Evolutionary conservation across 768 basidiomycete genomes (phyloP), one percentile per base, ranked within the genome.

Genomic region (Cystofilobasidium bisporidii): DNA sequence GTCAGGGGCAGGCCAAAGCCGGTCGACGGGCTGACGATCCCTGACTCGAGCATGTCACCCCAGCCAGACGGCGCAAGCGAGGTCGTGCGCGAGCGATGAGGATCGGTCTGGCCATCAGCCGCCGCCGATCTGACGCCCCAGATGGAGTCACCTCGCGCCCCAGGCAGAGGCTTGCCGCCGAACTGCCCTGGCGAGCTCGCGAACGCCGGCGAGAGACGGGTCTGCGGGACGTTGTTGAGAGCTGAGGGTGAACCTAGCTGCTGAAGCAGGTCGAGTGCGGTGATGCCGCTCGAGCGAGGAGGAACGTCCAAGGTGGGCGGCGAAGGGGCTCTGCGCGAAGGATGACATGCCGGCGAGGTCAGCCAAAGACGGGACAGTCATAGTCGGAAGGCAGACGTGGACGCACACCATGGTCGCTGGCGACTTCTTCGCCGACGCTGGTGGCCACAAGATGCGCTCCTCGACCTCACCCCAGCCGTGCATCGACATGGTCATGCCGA

Each of bases 401-500:
- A 56, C 53, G 26, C 53, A 56, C 53, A 8, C 6, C 53, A 32
- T 12, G 20, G 18, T 17, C 8, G n/a, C 53, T 6, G 53, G 2
- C 8, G 53, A 17, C 53, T 56, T 56, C 4, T 18, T 9, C 5
- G 53, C 53, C 15, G 53, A 56, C 5, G 53, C 53, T 1, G 53
- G 53, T 30, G 53, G 53, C 53, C 53, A 56, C 18, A 56, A 15
- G 53, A 56, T 56, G 14, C 28, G 53, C 53, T 56, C 53, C 53
- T 56, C 53, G n/a, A 32, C 53, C 30, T 56, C 53, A 17, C 53
- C 53, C 26, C 53, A 28, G 28, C 53, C 26, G 30, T 56, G 53
- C 53, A 56, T 56, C 53, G 53, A 56, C 53, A 56, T 56, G 53
- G 53, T 56, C 53, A 56, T 56, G 28, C 53, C 53, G 15, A 56